phyloP scores from a whole-genome alignment of 495 filamentous ascomycete genomes.

The Halenospora varia region DNA sequence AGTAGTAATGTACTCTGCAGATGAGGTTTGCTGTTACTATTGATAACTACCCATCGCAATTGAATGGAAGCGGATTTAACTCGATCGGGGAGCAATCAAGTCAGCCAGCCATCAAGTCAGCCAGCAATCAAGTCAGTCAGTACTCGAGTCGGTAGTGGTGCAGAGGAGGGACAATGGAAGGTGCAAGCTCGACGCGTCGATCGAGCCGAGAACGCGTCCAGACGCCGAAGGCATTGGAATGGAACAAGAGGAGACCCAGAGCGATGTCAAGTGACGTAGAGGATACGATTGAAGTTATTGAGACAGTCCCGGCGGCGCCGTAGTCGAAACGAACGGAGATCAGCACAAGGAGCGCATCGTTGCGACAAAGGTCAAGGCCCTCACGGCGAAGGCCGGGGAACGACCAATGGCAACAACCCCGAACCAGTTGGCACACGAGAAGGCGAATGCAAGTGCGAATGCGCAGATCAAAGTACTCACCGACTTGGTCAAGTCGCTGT shows the following conservation, averaged over 20 bases:
- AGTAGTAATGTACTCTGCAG: too few species aligned
- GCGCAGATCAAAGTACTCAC: conserved; percentile 1
- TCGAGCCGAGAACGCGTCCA: conserved; percentile 17
- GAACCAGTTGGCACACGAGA: conserved; percentile 2
- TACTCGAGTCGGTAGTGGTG: not conserved
- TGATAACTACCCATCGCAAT: too few species aligned
- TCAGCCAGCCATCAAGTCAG: too few species aligned
- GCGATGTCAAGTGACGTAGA: conserved; percentile 8
- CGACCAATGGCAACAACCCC: not conserved
- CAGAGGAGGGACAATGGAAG: conserved; percentile 5
- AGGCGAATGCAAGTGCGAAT: not conserved
- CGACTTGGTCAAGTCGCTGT: conserved; percentile 3
- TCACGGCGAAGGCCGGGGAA: conserved; percentile 1
- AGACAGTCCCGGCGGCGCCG: not conserved
- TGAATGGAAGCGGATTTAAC: too few species aligned
- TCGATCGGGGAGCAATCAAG: too few species aligned
- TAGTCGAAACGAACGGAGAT: conserved; percentile 11
- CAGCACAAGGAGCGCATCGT: conserved; percentile 9
- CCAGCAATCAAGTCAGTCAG: not conserved
- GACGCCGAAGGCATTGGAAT: conserved; percentile 9
- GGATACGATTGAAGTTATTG: conserved; percentile 10
- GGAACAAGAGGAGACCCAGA: conserved; percentile 4
- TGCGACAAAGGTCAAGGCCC: conserved; percentile 9
- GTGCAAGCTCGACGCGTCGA: conserved; percentile 7
- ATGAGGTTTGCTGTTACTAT: too few species aligned